A percentile compares a stretch with the other conserved stretches of the same genome.
These are phyloP conservation scores for Beauveria sp. DNA, from an alignment of 2,329 filamentous ascomycete species.

Conservation along the genomic window DNA sequence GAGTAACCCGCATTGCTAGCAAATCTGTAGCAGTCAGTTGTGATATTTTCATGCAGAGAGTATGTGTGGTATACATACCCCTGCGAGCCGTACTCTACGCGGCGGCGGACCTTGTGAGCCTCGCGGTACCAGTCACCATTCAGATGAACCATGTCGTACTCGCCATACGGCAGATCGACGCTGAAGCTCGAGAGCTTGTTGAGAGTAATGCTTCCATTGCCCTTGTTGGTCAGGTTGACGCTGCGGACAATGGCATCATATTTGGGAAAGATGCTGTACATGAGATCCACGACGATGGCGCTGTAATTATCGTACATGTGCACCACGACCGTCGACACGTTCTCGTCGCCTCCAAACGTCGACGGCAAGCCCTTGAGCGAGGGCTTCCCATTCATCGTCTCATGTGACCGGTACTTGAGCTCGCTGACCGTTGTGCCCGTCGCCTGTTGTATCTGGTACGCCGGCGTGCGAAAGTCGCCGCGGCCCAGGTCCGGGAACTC, in stretches of 20 bases:
- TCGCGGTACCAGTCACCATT: conserved; percentile 58
- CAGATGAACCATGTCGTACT: conserved; percentile 55
- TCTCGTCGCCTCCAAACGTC: conserved; percentile 46
- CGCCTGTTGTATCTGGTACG: conserved; percentile 51
- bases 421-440: conserved; percentile 51
- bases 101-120: conserved; percentile 43
- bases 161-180: conserved; percentile 50
- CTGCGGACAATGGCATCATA: conserved; percentile 55
- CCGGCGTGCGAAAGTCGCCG: conserved; percentile 55
- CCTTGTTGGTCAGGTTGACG: conserved; percentile 53
- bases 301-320: conserved; percentile 52
- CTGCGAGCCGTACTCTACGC: conserved; percentile 48
- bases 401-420: conserved; percentile 50
- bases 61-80: conserved; percentile 29
- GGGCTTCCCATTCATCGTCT: conserved; percentile 49
- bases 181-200: conserved; percentile 54
- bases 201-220: conserved; percentile 42
- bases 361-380: conserved; percentile 47
- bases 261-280: conserved; percentile 55
- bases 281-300: conserved; percentile 48
- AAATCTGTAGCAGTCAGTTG: conserved; percentile 34
- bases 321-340: conserved; percentile 52
- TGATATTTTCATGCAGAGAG: too few species aligned
- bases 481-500: conserved; percentile 59
- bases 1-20: conserved; percentile 54